phyloP scores from a whole-genome alignment of 2,329 filamentous ascomycete species.

The Periconia digitata region DNA sequence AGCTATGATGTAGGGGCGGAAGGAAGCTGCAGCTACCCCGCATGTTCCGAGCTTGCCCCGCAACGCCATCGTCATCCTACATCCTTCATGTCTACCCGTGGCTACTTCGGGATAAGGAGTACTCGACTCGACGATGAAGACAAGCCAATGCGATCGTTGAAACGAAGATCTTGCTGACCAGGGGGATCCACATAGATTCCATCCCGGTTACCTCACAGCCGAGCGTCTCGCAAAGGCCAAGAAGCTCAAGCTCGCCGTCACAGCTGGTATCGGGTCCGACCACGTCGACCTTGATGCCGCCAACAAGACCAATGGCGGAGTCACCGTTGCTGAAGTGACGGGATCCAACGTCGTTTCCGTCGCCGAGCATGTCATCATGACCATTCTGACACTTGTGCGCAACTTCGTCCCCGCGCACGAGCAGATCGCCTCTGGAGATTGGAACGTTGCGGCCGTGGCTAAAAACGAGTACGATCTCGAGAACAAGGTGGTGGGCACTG shows the following conservation, averaged over 20 bases:
- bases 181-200: conserved; percentile 66
- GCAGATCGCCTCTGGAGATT: conserved; percentile 83
- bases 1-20: background rate
- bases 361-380: conserved; percentile 99
- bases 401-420: conserved; percentile 99
- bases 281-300: conserved; percentile 96
- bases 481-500: conserved; percentile 95
- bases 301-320: conserved; percentile 96
- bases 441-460: conserved; percentile 92
- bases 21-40: conserved; percentile 24
- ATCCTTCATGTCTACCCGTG: conserved; percentile 3
- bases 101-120: too few species aligned
- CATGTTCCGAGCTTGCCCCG: conserved; percentile 28
- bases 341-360: conserved; percentile 98
- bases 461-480: conserved; percentile 99
- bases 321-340: conserved; percentile 97
- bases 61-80: conserved; percentile 9
- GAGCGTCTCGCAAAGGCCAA: conserved; percentile 97
- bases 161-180: background rate
- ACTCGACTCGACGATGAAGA: conserved; percentile 12
- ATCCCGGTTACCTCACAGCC: conserved; percentile 94
- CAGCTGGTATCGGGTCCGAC: conserved; percentile 96
- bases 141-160: conserved; percentile 14
- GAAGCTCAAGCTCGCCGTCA: conserved; percentile 97
- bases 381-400: conserved; percentile 90